Evolutionary conservation across 176 grass and related monocot species (phyloP), one percentile per base, ranked within the genome.

Genomic region (Eremochloa ophiuroides): DNA sequence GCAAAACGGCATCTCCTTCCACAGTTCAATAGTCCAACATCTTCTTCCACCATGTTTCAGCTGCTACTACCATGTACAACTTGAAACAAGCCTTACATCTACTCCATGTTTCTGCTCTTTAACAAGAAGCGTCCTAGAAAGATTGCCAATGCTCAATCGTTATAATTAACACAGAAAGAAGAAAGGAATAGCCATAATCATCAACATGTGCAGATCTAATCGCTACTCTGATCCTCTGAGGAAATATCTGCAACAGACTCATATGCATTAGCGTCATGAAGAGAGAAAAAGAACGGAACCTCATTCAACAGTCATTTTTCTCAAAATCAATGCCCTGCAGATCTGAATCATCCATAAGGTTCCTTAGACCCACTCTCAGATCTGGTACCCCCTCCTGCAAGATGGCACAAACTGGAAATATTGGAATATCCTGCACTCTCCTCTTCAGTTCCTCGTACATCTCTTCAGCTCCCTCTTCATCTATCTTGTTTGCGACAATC

Each of bases 331-430:
- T n/a, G 7, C 78, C 88, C 6, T 78, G 84, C 7, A 62, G 64
- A 43, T 91, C 94, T 40, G 34, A 81, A n/a, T 83, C 87, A 89
- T 90, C 89, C 74, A 92, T 86, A 22, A 97, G 86, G 71, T 59
- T 89, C 75, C 87, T 85, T 27, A 92, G 85, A 42, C 89, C 94
- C 69, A 67, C 55, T 90, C 86, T 97, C 30, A 94, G 84, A 73
- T 94, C 89, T 35, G 87, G 76, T 43, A 97, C 76, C 3, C 94
- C 91, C 60, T 97, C 91, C 41, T 87, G 79, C 75, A 97, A 86
- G 35, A 97, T 83, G n/a, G 94, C 94, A 67, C 94, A 97, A 35
- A 93, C 87, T 10, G 91, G 89, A 80, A 87, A 97, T 81, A 97
- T 86, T 23, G 85, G 86, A 58, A 97, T 83, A 53, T 74, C 87